Percentiles rank a stretch among this genome's conserved stretches.
These are phyloP conservation scores for Rhodamnia argentea DNA, from an alignment of 345 rosid genomes.

Conservation along the genomic window DNA sequence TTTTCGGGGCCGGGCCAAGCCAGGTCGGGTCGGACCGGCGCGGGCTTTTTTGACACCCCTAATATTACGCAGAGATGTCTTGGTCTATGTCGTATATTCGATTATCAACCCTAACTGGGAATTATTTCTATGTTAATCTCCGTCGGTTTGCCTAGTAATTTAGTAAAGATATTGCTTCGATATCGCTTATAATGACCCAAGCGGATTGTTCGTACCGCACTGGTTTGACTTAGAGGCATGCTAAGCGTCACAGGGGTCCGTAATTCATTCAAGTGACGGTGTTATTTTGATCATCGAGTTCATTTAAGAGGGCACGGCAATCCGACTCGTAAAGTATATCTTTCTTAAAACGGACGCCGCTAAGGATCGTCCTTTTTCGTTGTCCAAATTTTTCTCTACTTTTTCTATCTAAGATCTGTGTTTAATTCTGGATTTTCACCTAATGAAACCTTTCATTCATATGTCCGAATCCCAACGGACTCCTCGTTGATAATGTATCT, in stretches of 20 bases:
- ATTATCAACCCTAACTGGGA: background rate
- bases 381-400: background rate
- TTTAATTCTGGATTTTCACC: background rate
- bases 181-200: background rate
- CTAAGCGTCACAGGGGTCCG: background rate
- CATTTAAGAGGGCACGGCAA: background rate
- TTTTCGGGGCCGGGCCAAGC: too few species aligned
- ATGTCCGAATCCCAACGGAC: background rate
- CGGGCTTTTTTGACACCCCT: too few species aligned
- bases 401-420: background rate
- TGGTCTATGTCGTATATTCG: background rate
- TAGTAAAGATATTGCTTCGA: too few species aligned
- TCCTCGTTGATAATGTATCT: background rate
- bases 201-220: background rate
- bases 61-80: background rate
- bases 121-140: background rate
- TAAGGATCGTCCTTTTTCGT: background rate
- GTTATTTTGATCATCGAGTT: background rate
- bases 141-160: background rate
- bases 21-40: too few species aligned
- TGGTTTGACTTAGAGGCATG: background rate
- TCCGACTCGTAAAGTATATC: too few species aligned
- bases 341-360: accelerated
- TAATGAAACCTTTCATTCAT: background rate
- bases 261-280: background rate